These are phyloP conservation scores for Persicaria tinctoria DNA, from an alignment of 148 eudicot genomes.

Conservation along the genomic window DNA sequence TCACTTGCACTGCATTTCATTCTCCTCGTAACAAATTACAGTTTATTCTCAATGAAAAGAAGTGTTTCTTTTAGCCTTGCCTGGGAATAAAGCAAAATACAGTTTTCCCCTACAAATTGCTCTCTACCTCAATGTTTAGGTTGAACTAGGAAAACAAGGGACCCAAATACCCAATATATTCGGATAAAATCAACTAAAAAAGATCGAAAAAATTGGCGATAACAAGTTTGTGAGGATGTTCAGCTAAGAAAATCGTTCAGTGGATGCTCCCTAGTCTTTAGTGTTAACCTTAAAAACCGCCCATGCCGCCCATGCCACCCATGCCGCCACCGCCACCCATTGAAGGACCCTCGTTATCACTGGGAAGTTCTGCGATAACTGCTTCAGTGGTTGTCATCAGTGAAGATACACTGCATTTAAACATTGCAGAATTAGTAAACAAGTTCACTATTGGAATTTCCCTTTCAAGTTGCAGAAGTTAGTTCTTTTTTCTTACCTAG, in stretches of 20 bases:
- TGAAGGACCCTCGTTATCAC: constrained; percentile 38
- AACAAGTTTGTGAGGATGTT: neutral
- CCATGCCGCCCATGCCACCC: constrained; percentile 74
- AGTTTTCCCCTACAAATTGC: neutral
- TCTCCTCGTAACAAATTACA: no score
- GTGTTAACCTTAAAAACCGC: neutral
- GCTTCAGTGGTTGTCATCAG: constrained; percentile 91
- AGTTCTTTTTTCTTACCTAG: constrained; percentile 36
- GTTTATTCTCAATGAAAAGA: neutral
- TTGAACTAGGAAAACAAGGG: constrained; percentile 5
- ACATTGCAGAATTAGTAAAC: neutral
- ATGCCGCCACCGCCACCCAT: constrained; percentile 48
- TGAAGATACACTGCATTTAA: constrained; percentile 49
- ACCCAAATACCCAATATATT: neutral
- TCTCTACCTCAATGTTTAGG: neutral
- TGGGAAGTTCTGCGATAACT: constrained; percentile 59
- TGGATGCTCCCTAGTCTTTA: neutral
- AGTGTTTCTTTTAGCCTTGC: neutral
- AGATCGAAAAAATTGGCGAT: neutral
- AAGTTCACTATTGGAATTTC: no score
- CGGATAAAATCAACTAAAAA: neutral
- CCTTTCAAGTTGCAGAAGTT: neutral
- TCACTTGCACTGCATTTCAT: neutral
- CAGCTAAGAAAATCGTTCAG: neutral
- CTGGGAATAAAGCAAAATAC: neutral